phyloP scores from a whole-genome alignment of 225 moss, liverwort and hornwort genomes.

The Pseudoscleropodium purum region DNA sequence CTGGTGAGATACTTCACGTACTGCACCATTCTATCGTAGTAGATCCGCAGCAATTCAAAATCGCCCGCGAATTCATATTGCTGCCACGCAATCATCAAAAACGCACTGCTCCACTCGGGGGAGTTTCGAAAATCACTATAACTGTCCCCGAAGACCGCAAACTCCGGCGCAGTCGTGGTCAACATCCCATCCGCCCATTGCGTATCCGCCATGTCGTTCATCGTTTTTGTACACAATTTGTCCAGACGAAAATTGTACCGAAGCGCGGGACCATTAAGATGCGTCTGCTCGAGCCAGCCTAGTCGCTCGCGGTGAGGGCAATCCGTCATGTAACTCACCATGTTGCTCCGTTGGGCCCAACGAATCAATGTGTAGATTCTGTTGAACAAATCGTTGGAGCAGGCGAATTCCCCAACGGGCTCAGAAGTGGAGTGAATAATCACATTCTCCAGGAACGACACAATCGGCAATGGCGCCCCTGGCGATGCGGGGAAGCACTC shows the following conservation, averaged over 20 bases:
- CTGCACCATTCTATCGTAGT: conserved; percentile 34
- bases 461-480: neutral
- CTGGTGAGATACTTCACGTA: conserved; percentile 26
- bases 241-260: conserved; percentile 39
- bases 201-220: conserved; percentile 39
- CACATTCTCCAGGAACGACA: conserved; percentile 9
- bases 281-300: conserved; percentile 49
- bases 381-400: conserved; percentile 25
- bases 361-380: conserved; percentile 23
- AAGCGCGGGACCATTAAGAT: conserved; percentile 31
- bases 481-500: neutral
- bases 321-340: conserved; percentile 34
- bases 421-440: conserved; percentile 28
- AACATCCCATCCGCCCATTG: conserved; percentile 25
- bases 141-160: conserved; percentile 2
- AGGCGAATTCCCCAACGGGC: conserved; percentile 21
- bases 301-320: conserved; percentile 42
- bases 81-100: conserved; percentile 42
- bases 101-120: conserved; percentile 44
- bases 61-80: conserved; percentile 39
- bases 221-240: conserved; percentile 24
- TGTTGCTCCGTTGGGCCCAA: conserved; percentile 45
- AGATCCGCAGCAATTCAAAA: conserved; percentile 11
- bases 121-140: conserved; percentile 3
- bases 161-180: conserved; percentile 40